Evolutionary conservation across 257 asterid genomes (phyloP).

Genomic region (Fraxinus quadrangulata): DNA sequence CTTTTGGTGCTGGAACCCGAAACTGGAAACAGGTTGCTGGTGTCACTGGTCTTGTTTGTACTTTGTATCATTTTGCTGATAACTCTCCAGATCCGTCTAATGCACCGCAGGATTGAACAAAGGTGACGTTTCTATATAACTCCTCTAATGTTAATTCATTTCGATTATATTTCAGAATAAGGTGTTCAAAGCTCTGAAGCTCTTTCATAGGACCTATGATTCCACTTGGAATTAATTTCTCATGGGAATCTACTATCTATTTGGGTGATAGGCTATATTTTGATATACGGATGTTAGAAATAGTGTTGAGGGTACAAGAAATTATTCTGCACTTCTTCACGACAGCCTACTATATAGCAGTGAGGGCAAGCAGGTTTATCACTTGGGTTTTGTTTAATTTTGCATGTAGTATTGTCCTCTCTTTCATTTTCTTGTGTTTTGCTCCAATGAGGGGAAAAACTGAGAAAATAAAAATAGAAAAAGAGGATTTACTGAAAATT

Average conservation of each 20-base stretch:
- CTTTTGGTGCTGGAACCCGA: conserved; percentile 69
- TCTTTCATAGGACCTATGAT: neutral
- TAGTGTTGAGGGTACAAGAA: neutral
- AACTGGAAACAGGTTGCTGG: conserved; percentile 89
- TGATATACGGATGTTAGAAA: neutral
- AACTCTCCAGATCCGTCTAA: conserved; percentile 46
- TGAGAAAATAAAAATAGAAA: neutral
- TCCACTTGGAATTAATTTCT: neutral
- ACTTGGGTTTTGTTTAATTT: too few relatives aligned
- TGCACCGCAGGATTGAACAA: conserved; percentile 20
- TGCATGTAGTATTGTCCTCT: neutral
- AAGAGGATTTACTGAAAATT: neutral
- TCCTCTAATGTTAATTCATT: neutral
- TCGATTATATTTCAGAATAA: conserved; percentile 6
- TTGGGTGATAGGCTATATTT: neutral
- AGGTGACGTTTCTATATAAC: neutral
- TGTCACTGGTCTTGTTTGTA: conserved; percentile 63
- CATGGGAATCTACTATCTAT: neutral
- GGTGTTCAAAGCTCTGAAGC: conserved; percentile 2
- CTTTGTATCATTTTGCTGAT: conserved; percentile 45
- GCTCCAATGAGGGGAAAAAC: neutral
- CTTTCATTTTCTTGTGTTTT: neutral
- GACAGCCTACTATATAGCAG: neutral
- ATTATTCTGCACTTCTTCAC: neutral
- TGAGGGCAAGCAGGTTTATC: neutral